Percentiles rank a stretch among this genome's conserved stretches.
These are phyloP conservation scores for maize (Zea mays) DNA, from an alignment of 176 grass and related monocot species.

Conservation along the genomic window DNA sequence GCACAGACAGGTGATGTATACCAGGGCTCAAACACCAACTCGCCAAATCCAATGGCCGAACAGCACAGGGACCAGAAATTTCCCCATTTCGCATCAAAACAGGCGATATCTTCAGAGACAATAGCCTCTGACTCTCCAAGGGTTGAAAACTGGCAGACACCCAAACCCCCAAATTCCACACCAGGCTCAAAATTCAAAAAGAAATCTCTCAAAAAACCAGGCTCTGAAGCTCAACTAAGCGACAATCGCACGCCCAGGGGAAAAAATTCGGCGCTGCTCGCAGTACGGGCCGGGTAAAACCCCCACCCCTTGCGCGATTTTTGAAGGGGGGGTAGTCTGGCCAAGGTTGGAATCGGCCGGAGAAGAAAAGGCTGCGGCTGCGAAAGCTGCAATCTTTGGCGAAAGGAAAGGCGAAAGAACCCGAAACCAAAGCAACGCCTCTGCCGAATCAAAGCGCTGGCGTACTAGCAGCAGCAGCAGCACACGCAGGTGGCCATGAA, in stretches of 20 bases:
- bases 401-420: conserved; percentile 45
- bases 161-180: conserved; percentile 41
- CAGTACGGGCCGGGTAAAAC: conserved; percentile 23
- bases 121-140: conserved; percentile 28
- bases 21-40: conserved; percentile 37
- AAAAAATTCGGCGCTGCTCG: conserved; percentile 28
- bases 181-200: conserved; percentile 26
- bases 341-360: conserved; percentile 49
- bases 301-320: conserved; percentile 32
- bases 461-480: conserved; percentile 21
- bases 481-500: conserved; percentile 33
- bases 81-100: conserved; percentile 39
- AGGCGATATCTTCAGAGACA: conserved; percentile 17
- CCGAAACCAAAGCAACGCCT: conserved; percentile 44
- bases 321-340: conserved; percentile 34
- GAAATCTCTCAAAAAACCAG: conserved; percentile 32
- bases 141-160: conserved; percentile 34
- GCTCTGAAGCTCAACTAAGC: conserved; percentile 26
- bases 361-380: conserved; percentile 28
- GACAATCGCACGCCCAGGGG: conserved; percentile 33
- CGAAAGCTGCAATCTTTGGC: conserved; percentile 70
- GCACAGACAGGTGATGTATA: conserved; percentile 31
- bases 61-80: conserved; percentile 28
- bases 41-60: conserved; percentile 40
- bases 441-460: conserved; percentile 46